These are phyloP conservation scores for Dendrothele bispora DNA, from an alignment of 768 basidiomycete species.

Conservation along the genomic window DNA sequence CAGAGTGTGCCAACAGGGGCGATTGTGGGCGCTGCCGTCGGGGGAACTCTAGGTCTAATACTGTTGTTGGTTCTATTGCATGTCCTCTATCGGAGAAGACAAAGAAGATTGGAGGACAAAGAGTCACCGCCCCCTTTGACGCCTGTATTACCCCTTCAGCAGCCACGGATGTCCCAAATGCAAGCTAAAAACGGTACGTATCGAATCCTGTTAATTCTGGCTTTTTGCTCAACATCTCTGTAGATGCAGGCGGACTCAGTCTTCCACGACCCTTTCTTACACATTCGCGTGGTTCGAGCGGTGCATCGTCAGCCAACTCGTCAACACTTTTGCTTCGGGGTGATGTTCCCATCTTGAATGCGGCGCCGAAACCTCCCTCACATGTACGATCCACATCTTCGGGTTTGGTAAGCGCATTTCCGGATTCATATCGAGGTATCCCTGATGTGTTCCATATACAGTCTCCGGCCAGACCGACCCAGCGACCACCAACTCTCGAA, in stretches of 20 bases:
- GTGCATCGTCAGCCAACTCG: conserved; percentile 1
- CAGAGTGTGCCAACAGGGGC: neutral
- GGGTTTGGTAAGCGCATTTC: conserved; percentile 6
- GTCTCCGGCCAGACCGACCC: conserved; percentile 28
- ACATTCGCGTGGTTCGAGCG: conserved; percentile 6
- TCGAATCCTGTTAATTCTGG: no score
- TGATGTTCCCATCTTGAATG: neutral
- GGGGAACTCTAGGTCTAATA: conserved; percentile 24
- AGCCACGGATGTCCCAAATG: conserved; percentile 23
- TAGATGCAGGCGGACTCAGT: conserved; percentile 4
- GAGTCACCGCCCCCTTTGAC: conserved; percentile 24
- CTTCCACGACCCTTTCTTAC: neutral
- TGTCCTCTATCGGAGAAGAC: conserved; percentile 24
- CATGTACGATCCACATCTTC: neutral
- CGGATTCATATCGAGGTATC: neutral
- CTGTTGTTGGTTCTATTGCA: conserved; percentile 22
- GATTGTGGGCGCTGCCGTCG: conserved; percentile 20
- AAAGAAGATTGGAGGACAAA: conserved; percentile 14
- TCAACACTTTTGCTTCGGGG: neutral
- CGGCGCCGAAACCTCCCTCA: neutral
- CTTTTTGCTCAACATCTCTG: no score
- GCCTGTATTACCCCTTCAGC: conserved; percentile 34
- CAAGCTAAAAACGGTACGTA: no score
- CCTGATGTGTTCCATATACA: conserved; percentile 13
- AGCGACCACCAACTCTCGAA: conserved; percentile 29